These are phyloP conservation scores for Vickermania ingenoplastis DNA, from an alignment of 208 protist genomes.

Conservation along the genomic window DNA sequence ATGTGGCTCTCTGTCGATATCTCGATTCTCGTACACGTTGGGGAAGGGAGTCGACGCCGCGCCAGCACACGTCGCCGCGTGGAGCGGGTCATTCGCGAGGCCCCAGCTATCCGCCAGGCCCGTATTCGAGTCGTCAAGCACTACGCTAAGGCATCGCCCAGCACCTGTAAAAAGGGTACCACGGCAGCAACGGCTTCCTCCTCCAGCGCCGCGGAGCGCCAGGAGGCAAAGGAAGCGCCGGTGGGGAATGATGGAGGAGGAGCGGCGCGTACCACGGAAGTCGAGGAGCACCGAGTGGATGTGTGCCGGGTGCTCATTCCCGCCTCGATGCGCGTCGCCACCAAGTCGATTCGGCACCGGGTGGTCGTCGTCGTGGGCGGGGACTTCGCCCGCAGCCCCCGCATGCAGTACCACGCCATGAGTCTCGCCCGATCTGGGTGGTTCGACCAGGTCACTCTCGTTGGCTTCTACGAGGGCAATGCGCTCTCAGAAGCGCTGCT, in stretches of 20 bases:
- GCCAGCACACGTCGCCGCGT: slow-evolving; percentile 27
- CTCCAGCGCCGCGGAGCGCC: neutral
- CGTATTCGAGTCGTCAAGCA: slow-evolving; percentile 6
- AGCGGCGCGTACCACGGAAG: too few species aligned
- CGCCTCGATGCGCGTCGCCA: neutral
- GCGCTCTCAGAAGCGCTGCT: slow-evolving; percentile 51
- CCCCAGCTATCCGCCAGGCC: slow-evolving; percentile 6
- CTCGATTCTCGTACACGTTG: slow-evolving; percentile 50
- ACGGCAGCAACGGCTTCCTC: neutral
- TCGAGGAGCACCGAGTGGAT: neutral
- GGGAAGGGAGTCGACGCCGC: slow-evolving; percentile 35
- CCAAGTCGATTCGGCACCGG: slow-evolving; percentile 29
- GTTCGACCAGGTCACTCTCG: slow-evolving; percentile 66
- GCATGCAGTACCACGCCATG: slow-evolving; percentile 88
- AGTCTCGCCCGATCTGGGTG: slow-evolving; percentile 57
- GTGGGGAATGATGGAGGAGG: neutral
- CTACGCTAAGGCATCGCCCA: neutral
- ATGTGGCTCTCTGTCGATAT: slow-evolving; percentile 68
- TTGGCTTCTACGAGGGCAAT: slow-evolving; percentile 69
- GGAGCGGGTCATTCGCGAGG: slow-evolving; percentile 21
- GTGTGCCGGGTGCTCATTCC: slow-evolving; percentile 5
- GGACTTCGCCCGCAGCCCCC: slow-evolving; percentile 79
- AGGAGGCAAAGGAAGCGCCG: neutral
- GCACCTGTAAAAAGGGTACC: neutral
- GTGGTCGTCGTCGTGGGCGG: slow-evolving; percentile 84